These are phyloP conservation scores for Porphyrellus cyaneotinctus DNA, from an alignment of 768 basidiomycete species.

Conservation along the genomic window DNA sequence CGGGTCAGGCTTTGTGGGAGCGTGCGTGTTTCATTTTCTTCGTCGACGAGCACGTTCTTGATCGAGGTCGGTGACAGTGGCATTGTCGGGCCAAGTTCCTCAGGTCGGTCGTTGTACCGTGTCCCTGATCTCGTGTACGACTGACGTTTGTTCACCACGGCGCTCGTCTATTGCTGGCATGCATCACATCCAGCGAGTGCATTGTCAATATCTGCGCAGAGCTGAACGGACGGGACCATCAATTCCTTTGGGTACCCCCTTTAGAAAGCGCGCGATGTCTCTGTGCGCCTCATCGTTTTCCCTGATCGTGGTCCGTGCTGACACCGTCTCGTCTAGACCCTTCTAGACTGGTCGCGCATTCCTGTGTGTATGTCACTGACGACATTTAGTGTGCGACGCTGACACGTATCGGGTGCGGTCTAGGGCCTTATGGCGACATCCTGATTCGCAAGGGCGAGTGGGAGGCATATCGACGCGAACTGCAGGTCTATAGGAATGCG, in stretches of 20 bases:
- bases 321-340: not conserved
- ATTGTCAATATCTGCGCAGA: constrained; percentile 4
- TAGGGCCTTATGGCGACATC: constrained; percentile 18
- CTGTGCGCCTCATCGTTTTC: constrained; percentile 9
- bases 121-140: not conserved
- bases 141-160: too few species aligned
- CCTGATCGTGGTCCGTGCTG: not conserved
- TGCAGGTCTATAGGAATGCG: not conserved
- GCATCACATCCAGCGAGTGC: constrained; percentile 7
- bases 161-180: not conserved
- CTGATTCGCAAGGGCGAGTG: constrained; percentile 22
- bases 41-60: not conserved
- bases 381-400: too few species aligned
- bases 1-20: constrained; percentile 43
- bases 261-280: constrained; percentile 22
- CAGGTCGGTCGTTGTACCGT: constrained; percentile 11
- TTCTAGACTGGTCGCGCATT: not conserved
- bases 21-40: constrained; percentile 22
- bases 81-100: constrained; percentile 16
- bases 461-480: constrained; percentile 4
- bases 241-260: constrained; percentile 18
- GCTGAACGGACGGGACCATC: not conserved
- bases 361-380: constrained; percentile 15
- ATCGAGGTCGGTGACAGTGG: constrained; percentile 11
- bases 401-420: not conserved